Conservation (phyloP, 2,329 filamentous ascomycete genomes). For the Penicillium oxalicum region DNA sequence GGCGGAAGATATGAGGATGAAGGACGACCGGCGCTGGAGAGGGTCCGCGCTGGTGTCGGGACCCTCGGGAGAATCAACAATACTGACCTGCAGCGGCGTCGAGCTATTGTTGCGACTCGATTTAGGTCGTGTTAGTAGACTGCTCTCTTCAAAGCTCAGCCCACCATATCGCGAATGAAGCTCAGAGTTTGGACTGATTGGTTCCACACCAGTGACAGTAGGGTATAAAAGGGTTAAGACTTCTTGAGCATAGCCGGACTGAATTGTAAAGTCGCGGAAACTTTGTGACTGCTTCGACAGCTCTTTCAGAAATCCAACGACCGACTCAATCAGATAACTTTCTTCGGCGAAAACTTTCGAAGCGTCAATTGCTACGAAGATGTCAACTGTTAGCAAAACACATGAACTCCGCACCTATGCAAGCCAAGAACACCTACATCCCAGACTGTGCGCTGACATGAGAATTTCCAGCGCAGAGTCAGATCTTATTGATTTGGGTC, state of each 20-base stretch:
- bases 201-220: constrained; percentile 77
- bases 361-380: constrained; percentile 5
- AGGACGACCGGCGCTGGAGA: constrained; percentile 78
- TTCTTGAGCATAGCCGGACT: constrained; percentile 74
- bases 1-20: constrained; percentile 75
- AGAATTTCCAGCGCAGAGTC: constrained; percentile 4
- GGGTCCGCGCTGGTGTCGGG: constrained; percentile 51
- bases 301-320: constrained; percentile 72
- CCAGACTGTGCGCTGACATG: constrained; percentile 11
- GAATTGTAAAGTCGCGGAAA: constrained; percentile 76
- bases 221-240: constrained; percentile 79
- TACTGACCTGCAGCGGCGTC: constrained; percentile 69
- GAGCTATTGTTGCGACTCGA: constrained; percentile 46
- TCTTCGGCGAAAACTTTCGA: constrained; percentile 11
- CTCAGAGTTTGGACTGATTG: constrained; percentile 76
- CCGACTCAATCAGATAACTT: constrained; percentile 60
- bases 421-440: constrained; percentile 6
- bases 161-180: constrained; percentile 75
- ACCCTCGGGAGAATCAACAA: constrained; percentile 47
- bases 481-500: constrained; percentile 5
- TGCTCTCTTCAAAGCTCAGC: constrained; percentile 77
- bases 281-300: constrained; percentile 68
- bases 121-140: constrained; percentile 74
- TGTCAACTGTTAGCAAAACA: background rate
- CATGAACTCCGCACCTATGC: background rate